Conservation (phyloP, 2,329 filamentous ascomycete genomes). For the Fragosphaeria purpurea region DNA sequence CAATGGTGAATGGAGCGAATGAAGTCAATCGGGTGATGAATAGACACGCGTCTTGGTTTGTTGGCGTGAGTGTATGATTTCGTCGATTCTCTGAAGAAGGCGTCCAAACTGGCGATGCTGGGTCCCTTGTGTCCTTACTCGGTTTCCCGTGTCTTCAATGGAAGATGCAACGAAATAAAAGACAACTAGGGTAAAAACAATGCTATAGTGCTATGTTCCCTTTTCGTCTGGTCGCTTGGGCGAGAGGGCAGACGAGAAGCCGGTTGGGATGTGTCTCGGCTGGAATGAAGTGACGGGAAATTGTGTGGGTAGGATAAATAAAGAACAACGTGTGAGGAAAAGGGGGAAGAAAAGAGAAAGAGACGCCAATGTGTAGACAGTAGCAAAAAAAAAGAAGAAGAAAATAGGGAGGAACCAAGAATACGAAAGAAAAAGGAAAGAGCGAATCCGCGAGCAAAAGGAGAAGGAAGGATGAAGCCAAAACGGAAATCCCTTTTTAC, state of each 20-base stretch:
- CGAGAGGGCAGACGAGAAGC: neutral
- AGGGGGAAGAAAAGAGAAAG: neutral
- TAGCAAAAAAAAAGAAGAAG: neutral
- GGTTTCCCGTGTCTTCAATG: no score
- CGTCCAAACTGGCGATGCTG: no score
- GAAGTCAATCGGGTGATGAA: no score
- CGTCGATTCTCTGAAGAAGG: no score
- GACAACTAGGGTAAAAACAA: no score
- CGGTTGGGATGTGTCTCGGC: slow-evolving; percentile 1
- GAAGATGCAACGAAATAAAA: no score
- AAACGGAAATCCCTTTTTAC: neutral
- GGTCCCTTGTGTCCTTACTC: no score
- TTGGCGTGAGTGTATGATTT: no score
- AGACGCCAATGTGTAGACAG: neutral
- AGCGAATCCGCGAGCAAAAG: neutral
- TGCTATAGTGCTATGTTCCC: no score
- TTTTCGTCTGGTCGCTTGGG: neutral
- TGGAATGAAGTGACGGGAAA: slow-evolving; percentile 1
- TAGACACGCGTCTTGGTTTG: no score
- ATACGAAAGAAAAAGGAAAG: slow-evolving; percentile 2
- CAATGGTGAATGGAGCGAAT: no score
- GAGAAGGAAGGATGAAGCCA: neutral
- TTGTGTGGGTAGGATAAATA: neutral
- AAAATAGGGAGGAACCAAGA: neutral
- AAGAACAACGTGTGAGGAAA: neutral